Evolutionary conservation across 1,139 yeast species (phyloP).

Genomic region (Suhomyces guaymorum): DNA sequence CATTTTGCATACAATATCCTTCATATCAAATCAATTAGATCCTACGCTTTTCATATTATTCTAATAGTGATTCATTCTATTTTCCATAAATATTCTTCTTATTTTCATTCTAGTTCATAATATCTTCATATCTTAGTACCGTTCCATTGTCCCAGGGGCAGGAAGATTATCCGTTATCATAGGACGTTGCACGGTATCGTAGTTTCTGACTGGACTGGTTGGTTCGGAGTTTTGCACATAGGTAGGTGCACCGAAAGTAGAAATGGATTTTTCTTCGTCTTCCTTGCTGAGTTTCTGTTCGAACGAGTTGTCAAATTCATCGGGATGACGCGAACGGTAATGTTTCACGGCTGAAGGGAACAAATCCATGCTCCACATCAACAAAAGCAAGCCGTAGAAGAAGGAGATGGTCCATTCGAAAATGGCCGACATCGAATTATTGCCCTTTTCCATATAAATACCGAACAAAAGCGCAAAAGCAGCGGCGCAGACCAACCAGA

Average conservation of each 20-base stretch:
- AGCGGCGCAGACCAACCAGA: slow-evolving; percentile 72
- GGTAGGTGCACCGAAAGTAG: slow-evolving; percentile 14
- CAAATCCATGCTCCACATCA: slow-evolving; percentile 70
- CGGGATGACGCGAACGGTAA: slow-evolving; percentile 20
- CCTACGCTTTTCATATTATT: too few species aligned
- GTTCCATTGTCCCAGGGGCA: too few species aligned
- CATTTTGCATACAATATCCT: too few species aligned
- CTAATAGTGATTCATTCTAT: too few species aligned
- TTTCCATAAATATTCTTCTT: too few species aligned
- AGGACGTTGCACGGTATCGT: slow-evolving; percentile 5
- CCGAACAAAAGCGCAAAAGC: slow-evolving; percentile 73
- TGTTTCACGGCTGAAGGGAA: slow-evolving; percentile 55
- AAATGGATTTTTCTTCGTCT: slow-evolving; percentile 11
- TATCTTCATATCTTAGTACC: too few species aligned
- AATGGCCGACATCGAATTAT: slow-evolving; percentile 50
- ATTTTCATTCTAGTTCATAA: too few species aligned
- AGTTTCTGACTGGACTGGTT: slow-evolving; percentile 9
- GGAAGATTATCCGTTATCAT: background rate
- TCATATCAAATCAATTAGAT: too few species aligned
- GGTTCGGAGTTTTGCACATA: slow-evolving; percentile 3
- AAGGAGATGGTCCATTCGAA: slow-evolving; percentile 86
- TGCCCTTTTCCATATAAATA: slow-evolving; percentile 37
- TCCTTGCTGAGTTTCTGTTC: slow-evolving; percentile 3
- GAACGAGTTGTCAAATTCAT: slow-evolving; percentile 10
- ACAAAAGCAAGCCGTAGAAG: slow-evolving; percentile 73